Percentiles rank a stretch among this genome's conserved stretches.
Conservation (phyloP, 441 rosid species). For the Pelargonium myrrhifolium region DNA sequence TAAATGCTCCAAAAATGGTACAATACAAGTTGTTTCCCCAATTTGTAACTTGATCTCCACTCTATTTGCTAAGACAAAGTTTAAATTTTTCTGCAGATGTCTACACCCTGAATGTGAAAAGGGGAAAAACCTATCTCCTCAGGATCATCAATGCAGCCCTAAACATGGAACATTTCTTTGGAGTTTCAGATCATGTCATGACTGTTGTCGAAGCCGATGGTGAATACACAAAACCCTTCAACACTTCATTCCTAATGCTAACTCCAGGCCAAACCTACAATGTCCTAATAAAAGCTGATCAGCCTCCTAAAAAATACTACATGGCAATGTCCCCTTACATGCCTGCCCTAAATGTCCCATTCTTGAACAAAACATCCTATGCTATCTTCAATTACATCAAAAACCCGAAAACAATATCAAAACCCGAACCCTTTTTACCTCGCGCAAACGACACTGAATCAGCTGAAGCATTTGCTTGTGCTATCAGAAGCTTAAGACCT, state of each 20-base stretch:
- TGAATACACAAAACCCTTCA: slow-evolving; percentile 16
- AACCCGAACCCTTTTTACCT: slow-evolving; percentile 5
- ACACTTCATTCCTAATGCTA: slow-evolving; percentile 12
- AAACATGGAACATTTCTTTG: slow-evolving; percentile 17
- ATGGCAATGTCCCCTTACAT: slow-evolving; percentile 20
- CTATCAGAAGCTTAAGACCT: slow-evolving; percentile 1
- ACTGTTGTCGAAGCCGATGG: slow-evolving; percentile 16
- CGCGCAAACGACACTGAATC: slow-evolving; percentile 12
- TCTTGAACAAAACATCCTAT: slow-evolving; percentile 17
- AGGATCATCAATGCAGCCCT: slow-evolving; percentile 20
- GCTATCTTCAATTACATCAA: slow-evolving; percentile 9
- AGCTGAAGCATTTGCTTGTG: slow-evolving; percentile 16
- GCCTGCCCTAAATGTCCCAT: slow-evolving; percentile 8
- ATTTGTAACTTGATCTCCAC: background rate
- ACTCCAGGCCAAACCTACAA: slow-evolving; percentile 17
- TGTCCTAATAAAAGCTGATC: slow-evolving; percentile 13
- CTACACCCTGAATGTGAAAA: slow-evolving; percentile 10
- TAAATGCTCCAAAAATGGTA: slow-evolving; percentile 10
- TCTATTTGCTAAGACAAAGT: too few relatives aligned
- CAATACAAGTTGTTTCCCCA: too few relatives aligned
- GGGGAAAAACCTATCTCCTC: slow-evolving; percentile 18
- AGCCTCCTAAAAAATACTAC: slow-evolving; percentile 14
- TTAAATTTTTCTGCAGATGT: slow-evolving; percentile 5
- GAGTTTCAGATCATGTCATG: slow-evolving; percentile 17
- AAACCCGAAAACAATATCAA: background rate